These are phyloP conservation scores for Pichia exigua DNA, from an alignment of 805 yeast species.

Conservation along the genomic window DNA sequence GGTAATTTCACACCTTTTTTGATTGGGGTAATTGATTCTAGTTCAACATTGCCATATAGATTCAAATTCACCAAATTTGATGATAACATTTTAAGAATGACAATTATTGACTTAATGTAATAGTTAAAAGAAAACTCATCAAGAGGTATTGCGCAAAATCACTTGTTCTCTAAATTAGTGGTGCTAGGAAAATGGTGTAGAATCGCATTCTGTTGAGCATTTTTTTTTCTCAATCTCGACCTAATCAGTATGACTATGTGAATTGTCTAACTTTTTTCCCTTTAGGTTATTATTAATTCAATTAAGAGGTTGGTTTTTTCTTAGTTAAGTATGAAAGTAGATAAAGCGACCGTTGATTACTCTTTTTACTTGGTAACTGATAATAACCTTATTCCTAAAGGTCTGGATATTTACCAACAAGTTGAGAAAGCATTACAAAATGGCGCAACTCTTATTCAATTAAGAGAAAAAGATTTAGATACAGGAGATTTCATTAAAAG, in stretches of 20 bases:
- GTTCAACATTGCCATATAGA: not conserved
- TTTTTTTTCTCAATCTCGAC: too few relatives aligned
- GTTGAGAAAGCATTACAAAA: constrained; percentile 54
- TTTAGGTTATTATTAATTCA: too few relatives aligned
- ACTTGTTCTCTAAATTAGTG: too few relatives aligned
- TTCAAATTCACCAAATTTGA: not conserved
- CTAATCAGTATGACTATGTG: too few relatives aligned
- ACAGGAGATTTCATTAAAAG: constrained; percentile 59
- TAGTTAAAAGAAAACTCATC: too few relatives aligned
- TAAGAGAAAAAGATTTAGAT: constrained; percentile 69
- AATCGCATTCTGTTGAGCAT: too few relatives aligned
- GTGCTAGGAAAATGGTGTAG: too few relatives aligned
- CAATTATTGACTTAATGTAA: not conserved
- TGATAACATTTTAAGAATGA: not conserved
- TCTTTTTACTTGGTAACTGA: constrained; percentile 75
- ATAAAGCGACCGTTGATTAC: constrained; percentile 35
- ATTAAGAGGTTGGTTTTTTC: not conserved
- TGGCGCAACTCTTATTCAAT: constrained; percentile 77
- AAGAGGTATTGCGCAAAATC: too few relatives aligned
- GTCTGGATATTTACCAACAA: constrained; percentile 47
- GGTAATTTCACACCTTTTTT: constrained; percentile 17
- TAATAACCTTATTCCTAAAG: constrained; percentile 62
- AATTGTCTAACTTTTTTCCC: too few relatives aligned
- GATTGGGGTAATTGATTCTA: constrained; percentile 6
- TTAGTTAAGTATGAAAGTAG: not conserved